Conservation (phyloP, 768 basidiomycete species). For the Auricularia heimuer region DNA sequence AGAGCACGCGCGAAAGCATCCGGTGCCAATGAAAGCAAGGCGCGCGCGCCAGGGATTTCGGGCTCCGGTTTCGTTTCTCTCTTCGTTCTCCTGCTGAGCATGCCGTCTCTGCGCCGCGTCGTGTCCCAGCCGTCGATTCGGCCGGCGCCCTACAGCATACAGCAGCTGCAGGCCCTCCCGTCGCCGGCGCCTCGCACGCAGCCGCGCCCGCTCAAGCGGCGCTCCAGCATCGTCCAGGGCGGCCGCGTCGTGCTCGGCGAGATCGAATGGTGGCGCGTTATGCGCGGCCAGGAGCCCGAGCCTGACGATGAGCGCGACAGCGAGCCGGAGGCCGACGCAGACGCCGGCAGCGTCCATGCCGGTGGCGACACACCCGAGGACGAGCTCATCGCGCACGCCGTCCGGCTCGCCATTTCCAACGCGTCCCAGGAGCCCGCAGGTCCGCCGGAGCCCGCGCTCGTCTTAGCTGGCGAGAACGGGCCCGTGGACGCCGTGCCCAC, state of each 20-base stretch:
- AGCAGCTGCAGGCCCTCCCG: constrained; percentile 14
- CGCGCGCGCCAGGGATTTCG: too few relatives aligned
- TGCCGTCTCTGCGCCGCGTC: constrained; percentile 77
- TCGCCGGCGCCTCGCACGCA: constrained; percentile 30
- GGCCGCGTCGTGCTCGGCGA: constrained; percentile 69
- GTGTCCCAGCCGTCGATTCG: constrained; percentile 61
- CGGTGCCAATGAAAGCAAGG: neutral
- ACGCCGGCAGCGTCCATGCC: neutral
- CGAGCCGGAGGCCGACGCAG: constrained; percentile 1
- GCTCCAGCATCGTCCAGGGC: constrained; percentile 34
- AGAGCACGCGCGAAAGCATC: neutral
- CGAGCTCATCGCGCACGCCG: neutral
- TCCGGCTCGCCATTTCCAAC: neutral
- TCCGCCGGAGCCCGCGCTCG: neutral
- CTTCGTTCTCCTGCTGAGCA: constrained; percentile 9
- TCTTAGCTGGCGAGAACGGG: neutral
- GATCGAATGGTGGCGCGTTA: constrained; percentile 82
- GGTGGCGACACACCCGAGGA: constrained; percentile 3
- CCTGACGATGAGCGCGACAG: neutral
- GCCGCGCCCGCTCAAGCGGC: constrained; percentile 31
- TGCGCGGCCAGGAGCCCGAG: constrained; percentile 45
- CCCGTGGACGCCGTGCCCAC: neutral
- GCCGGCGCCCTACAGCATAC: constrained; percentile 53
- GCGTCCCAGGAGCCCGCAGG: neutral
- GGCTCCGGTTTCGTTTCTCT: neutral